Base-by-base conservation (phyloP, 805 yeast species). In the Nadsonia fulvescens region DNA sequence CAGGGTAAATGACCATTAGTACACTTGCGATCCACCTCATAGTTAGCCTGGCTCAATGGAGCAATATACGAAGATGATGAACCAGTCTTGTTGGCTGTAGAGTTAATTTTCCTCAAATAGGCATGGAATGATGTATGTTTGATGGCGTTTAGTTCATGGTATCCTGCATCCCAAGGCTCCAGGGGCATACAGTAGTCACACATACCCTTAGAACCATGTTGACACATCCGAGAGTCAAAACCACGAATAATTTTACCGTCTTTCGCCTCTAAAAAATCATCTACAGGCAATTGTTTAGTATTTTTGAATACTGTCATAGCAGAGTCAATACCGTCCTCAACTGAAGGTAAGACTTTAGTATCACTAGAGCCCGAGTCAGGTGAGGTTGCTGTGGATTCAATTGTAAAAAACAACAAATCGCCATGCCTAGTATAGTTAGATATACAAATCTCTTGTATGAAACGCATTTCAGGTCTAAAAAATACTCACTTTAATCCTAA, bases 141-240 rank as follows among this genome's bases (percentile, higher is more conserved):
- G 45, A 86, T 79, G 19, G 66, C 70, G 34, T 82, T 58, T 34
- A 70, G 73, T 25, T 65, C 65, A 36, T 71, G 72, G 46, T 82
- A 86, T 12, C 61, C 66, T 35, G 61, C 62, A 47, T 89, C 94
- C 79, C 86, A 89, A 3, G 98, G 96, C 18, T 93, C 94, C 27
- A 89, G 53, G 0, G 96, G 94, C 17, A 91, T 70, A 47, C 96
- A 89, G 45, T 82, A 81, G 43, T 89, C 98, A 49, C 98, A 89
- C 96, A 89, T 89, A 2, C 96, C 99, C 39, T 73, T 74, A 19
- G 72, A 86, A 3, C 86, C 76, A 27, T 22, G 22, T 18, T 27
- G 29, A 46, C 89, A 98, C 34, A 82, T 54, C 2, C 47, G 39
- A 12, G 41, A 32, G 1, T 79, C 65, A 35, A 56, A 61, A 18